Conservation (phyloP, 768 basidiomycete genomes). For the Lactarius quietus region DNA sequence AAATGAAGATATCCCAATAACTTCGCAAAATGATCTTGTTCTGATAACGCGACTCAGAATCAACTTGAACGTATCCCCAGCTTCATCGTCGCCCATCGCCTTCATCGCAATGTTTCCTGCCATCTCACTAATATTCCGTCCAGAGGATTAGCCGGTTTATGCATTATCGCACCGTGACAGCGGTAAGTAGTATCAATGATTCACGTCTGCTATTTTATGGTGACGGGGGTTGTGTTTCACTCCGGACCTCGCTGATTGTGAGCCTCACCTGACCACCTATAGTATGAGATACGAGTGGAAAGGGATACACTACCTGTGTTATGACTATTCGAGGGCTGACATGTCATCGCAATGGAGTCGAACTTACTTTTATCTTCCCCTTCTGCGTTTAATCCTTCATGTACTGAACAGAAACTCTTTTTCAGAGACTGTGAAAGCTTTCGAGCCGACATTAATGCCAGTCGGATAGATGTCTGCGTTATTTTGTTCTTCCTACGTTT, state of each 20-base stretch:
- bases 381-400: background rate
- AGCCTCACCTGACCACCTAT: background rate
- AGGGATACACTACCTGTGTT: background rate
- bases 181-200: background rate
- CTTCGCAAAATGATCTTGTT: background rate
- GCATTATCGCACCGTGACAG: background rate
- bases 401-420: background rate
- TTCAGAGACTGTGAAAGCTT: background rate
- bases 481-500: background rate
- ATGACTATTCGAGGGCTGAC: too few relatives aligned
- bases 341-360: too few relatives aligned
- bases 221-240: background rate
- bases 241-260: background rate
- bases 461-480: background rate
- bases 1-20: too few relatives aligned
- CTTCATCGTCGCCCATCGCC: background rate
- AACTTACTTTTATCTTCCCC: background rate
- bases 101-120: background rate
- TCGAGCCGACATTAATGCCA: background rate
- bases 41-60: too few relatives aligned
- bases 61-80: too few relatives aligned
- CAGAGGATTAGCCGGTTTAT: background rate
- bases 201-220: background rate
- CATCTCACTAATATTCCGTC: background rate
- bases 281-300: too few relatives aligned